These are phyloP conservation scores for Chimonanthus salicifolius DNA, from an alignment of 164 flowering plant genomes.

Conservation along the genomic window DNA sequence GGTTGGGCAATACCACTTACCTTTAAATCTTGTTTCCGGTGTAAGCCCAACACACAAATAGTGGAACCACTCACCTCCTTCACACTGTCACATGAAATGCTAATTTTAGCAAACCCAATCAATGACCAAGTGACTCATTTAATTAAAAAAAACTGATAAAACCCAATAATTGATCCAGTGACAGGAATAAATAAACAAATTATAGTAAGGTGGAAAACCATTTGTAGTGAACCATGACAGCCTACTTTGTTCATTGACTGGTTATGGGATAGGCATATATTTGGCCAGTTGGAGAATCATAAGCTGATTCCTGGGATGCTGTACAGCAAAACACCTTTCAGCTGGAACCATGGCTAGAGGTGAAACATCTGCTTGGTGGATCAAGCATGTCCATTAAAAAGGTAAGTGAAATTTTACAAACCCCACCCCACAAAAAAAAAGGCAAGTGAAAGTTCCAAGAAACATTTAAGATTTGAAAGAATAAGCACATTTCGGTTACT, in stretches of 20 bases:
- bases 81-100: slow-evolving; percentile 55
- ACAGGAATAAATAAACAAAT: not conserved
- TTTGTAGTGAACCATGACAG: not conserved
- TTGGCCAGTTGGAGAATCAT: not conserved
- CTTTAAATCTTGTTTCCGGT: slow-evolving; percentile 97
- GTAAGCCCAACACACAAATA: slow-evolving; percentile 94
- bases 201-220: too few relatives aligned
- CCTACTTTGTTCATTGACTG: not conserved
- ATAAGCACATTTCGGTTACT: too few relatives aligned
- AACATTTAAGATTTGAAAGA: too few relatives aligned
- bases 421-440: too few relatives aligned
- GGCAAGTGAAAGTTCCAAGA: too few relatives aligned
- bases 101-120: not conserved
- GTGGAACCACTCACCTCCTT: slow-evolving; percentile 99
- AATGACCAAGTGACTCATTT: not conserved
- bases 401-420: not conserved
- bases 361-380: not conserved
- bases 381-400: not conserved
- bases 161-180: not conserved
- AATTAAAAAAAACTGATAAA: not conserved
- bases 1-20: slow-evolving; percentile 97
- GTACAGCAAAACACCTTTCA: not conserved
- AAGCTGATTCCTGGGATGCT: not conserved
- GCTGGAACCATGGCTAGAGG: not conserved
- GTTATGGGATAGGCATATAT: not conserved